A percentile compares a stretch with the other conserved stretches of the same genome.
Evolutionary conservation across 2,329 filamentous ascomycete species (phyloP).

Genomic region (Pseudofabraea citricarpa): DNA sequence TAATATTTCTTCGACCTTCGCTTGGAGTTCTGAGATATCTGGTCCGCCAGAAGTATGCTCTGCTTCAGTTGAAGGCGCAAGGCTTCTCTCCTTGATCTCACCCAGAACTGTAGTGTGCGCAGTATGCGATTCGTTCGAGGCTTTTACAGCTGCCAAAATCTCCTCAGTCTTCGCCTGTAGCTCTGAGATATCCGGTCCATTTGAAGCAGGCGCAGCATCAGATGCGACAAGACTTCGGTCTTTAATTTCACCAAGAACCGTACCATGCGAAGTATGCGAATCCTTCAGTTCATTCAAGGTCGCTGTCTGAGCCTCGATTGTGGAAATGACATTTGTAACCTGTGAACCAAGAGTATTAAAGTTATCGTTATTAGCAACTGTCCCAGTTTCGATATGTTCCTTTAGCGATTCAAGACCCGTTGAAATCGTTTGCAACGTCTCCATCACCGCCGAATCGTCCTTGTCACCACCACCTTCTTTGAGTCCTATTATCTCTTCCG

Average conservation of each 20-base stretch:
- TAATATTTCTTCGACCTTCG: background rate
- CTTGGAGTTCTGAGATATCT: background rate
- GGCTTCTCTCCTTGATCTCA: background rate
- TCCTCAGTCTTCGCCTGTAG: background rate
- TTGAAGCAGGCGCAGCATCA: background rate
- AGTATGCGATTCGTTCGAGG: slow-evolving; percentile 3
- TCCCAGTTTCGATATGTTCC: background rate
- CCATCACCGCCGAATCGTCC: slow-evolving; percentile 10
- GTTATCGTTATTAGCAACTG: background rate
- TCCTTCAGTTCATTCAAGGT: background rate
- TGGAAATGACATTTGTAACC: slow-evolving; percentile 1
- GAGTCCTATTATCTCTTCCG: slow-evolving; percentile 16
- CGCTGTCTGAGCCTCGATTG: slow-evolving; percentile 1
- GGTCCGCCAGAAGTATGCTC: background rate
- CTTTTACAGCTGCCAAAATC: slow-evolving; percentile 3
- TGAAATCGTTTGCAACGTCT: slow-evolving; percentile 17
- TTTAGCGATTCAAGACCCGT: background rate
- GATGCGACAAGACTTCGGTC: background rate
- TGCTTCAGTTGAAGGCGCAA: background rate
- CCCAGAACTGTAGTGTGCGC: background rate
- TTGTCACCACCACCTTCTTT: slow-evolving; percentile 6
- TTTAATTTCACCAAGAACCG: background rate
- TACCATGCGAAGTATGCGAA: background rate
- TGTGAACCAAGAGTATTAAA: slow-evolving; percentile 1
- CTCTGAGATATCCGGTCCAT: background rate